phyloP scores from a whole-genome alignment of 768 basidiomycete genomes.

The Tylopilus balloui region DNA sequence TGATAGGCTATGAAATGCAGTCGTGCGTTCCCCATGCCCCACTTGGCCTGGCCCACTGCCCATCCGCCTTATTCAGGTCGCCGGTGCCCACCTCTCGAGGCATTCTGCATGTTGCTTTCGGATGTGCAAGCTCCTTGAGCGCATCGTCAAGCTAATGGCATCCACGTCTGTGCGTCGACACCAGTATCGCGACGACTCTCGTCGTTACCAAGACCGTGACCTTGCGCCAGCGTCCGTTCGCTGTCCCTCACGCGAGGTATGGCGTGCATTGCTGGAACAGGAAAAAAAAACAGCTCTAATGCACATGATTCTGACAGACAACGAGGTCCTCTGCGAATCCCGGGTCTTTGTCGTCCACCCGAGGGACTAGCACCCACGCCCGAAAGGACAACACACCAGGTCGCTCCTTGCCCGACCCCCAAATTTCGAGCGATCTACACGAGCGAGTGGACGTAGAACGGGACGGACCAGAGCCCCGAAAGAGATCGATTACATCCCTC shows the following conservation, averaged over 20 bases:
- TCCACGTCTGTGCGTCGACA: constrained; percentile 8
- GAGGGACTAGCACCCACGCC: neutral
- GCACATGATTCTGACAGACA: constrained; percentile 4
- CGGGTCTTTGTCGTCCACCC: neutral
- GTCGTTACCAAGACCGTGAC: neutral
- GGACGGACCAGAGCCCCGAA: neutral
- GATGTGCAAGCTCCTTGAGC: constrained; percentile 12
- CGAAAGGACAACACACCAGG: neutral
- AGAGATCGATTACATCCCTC: neutral
- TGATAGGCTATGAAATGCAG: constrained; percentile 12
- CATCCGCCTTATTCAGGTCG: constrained; percentile 6
- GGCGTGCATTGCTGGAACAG: neutral
- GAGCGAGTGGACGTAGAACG: neutral
- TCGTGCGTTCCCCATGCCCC: neutral
- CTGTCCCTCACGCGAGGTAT: constrained; percentile 10
- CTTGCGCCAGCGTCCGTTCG: neutral
- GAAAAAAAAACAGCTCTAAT: neutral
- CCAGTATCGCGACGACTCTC: neutral
- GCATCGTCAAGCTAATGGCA: constrained; percentile 7
- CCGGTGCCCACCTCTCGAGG: neutral
- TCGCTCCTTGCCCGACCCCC: neutral
- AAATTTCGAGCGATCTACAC: neutral
- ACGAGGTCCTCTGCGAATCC: neutral
- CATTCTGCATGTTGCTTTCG: constrained; percentile 8
- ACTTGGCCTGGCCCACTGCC: constrained; percentile 4